Conservation (phyloP, 2,329 filamentous ascomycete genomes). For the Lachnellula suecica region DNA sequence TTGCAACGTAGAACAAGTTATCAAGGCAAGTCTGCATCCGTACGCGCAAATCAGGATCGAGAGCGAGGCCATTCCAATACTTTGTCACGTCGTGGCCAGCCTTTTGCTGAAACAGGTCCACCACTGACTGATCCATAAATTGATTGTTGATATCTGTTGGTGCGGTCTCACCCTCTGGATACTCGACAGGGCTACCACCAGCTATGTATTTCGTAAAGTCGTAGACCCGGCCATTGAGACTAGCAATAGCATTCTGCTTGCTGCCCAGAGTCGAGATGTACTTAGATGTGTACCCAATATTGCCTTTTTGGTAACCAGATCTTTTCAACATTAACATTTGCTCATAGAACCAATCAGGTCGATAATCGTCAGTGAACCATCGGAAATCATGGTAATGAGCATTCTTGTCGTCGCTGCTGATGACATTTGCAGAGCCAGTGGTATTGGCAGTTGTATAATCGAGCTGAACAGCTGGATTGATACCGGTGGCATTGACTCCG, state of each 20-base stretch:
- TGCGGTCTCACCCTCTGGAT: conserved; percentile 49
- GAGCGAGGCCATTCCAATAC: conserved; percentile 70
- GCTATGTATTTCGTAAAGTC: conserved; percentile 82
- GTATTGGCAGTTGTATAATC: conserved; percentile 80
- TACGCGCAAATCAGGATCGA: conserved; percentile 55
- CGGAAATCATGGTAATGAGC: conserved; percentile 91
- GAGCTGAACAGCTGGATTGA: conserved; percentile 73
- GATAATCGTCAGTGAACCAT: conserved; percentile 74
- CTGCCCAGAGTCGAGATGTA: conserved; percentile 71
- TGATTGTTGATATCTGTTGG: conserved; percentile 56
- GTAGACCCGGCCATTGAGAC: conserved; percentile 78
- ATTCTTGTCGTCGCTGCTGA: conserved; percentile 70
- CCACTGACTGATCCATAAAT: conserved; percentile 78
- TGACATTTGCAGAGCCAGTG: conserved; percentile 62
- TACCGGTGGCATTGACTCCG: conserved; percentile 64
- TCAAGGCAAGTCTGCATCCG: conserved; percentile 83
- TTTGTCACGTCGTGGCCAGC: conserved; percentile 80
- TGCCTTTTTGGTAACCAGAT: conserved; percentile 79
- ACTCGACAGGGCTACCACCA: conserved; percentile 68
- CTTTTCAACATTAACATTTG: conserved; percentile 73
- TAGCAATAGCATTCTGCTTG: conserved; percentile 68
- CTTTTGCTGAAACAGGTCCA: conserved; percentile 73
- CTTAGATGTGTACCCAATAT: conserved; percentile 76
- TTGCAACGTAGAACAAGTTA: conserved; percentile 92
- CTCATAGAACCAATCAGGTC: conserved; percentile 90